Evolutionary conservation across 371 early-diverging fungal genomes (phyloP).

Genomic region (Mortierella polycephala): DNA sequence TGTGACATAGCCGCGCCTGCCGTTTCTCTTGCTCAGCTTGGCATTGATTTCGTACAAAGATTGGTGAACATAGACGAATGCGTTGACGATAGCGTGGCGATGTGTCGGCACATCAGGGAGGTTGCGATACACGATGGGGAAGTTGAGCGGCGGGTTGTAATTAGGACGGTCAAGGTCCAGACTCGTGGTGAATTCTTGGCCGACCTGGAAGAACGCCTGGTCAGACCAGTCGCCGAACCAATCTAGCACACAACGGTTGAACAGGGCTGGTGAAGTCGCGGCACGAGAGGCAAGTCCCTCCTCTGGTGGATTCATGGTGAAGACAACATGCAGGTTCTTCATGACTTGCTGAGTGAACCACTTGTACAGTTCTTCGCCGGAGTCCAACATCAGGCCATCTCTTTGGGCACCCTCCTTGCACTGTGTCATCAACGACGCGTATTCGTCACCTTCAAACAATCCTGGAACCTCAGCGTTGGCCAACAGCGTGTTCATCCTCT

Average conservation of each 20-base stretch:
- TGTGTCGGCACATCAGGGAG: conserved; percentile 80
- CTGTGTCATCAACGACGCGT: conserved; percentile 91
- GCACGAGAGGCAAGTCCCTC: conserved; percentile 94
- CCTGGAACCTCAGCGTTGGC: conserved; percentile 99
- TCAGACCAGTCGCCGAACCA: conserved; percentile 99
- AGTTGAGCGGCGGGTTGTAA: conserved; percentile 76
- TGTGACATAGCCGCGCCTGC: conserved; percentile 87
- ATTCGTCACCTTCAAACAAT: conserved; percentile 98
- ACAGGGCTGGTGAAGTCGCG: conserved; percentile 98
- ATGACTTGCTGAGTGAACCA: conserved; percentile 98
- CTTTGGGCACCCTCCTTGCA: conserved; percentile 95
- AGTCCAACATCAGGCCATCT: conserved; percentile 95
- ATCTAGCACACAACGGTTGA: conserved; percentile 99
- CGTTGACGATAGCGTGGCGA: conserved; percentile 89
- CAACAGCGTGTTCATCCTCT: conserved; percentile 98
- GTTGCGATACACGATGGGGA: conserved; percentile 85
- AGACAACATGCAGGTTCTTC: conserved; percentile 97
- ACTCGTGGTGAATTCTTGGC: conserved; percentile 91
- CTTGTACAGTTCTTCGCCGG: conserved; percentile 94
- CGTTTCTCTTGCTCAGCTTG: conserved; percentile 84
- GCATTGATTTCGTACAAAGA: conserved; percentile 89
- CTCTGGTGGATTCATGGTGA: conserved; percentile 99
- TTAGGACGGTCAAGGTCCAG: conserved; percentile 87
- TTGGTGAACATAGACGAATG: conserved; percentile 93
- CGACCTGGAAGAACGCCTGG: conserved; percentile 98